These are phyloP conservation scores for Torulaspora gathmanii DNA, from an alignment of 805 yeast species.

Conservation along the genomic window DNA sequence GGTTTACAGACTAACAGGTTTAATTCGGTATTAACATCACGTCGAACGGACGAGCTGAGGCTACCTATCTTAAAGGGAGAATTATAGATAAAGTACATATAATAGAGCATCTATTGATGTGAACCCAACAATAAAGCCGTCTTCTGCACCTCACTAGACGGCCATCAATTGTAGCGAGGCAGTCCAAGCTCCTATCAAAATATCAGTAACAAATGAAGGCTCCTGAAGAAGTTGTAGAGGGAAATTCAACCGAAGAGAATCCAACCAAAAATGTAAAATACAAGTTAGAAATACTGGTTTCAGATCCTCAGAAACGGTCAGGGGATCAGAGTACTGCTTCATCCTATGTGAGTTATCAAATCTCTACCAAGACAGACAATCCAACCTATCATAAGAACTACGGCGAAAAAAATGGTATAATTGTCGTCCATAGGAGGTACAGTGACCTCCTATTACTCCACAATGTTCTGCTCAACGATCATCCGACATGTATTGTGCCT, in stretches of 20 bases:
- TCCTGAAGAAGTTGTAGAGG: background rate
- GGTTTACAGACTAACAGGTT: background rate
- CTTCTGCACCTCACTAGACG: background rate
- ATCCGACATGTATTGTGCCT: slow-evolving; percentile 82
- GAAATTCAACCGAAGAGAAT: background rate
- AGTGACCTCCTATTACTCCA: slow-evolving; percentile 80
- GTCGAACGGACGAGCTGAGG: background rate
- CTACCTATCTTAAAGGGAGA: slow-evolving; percentile 1
- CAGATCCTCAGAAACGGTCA: slow-evolving; percentile 33
- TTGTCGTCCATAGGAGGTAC: slow-evolving; percentile 55
- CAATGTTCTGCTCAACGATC: slow-evolving; percentile 69
- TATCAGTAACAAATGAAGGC: background rate
- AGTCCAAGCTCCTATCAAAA: too few relatives aligned
- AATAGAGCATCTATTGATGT: background rate
- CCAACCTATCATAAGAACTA: slow-evolving; percentile 25
- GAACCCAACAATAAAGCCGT: background rate
- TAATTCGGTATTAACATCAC: slow-evolving; percentile 3
- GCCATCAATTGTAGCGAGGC: too few relatives aligned
- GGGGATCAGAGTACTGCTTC: slow-evolving; percentile 28
- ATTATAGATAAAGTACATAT: background rate
- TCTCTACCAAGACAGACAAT: slow-evolving; percentile 32
- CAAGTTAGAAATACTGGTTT: slow-evolving; percentile 27
- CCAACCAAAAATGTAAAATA: background rate
- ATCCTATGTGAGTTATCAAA: slow-evolving; percentile 33
- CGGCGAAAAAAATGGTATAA: slow-evolving; percentile 16